These are phyloP conservation scores for Hymenoscyphus albidus DNA, from an alignment of 2,329 filamentous ascomycete species.

Conservation along the genomic window DNA sequence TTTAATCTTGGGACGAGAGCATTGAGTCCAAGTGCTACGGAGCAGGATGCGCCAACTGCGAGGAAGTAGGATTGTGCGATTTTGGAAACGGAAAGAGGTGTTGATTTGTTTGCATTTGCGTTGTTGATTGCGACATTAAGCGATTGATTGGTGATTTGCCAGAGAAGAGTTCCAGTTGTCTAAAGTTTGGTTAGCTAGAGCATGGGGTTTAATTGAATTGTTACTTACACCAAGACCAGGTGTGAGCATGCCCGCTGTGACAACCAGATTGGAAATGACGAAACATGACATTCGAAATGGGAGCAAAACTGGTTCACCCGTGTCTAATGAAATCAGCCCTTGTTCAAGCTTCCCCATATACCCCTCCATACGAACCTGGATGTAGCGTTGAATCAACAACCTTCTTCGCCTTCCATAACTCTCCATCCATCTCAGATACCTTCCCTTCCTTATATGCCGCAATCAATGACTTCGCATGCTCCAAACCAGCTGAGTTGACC, in stretches of 20 bases:
- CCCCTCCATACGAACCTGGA: slow-evolving; percentile 60
- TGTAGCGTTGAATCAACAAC: slow-evolving; percentile 94
- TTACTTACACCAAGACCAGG: slow-evolving; percentile 68
- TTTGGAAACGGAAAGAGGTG: slow-evolving; percentile 74
- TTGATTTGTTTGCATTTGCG: slow-evolving; percentile 97
- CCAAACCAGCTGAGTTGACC: slow-evolving; percentile 71
- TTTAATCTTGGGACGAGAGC: slow-evolving; percentile 82
- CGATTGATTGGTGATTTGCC: slow-evolving; percentile 96
- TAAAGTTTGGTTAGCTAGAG: slow-evolving; percentile 34
- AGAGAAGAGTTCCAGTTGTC: slow-evolving; percentile 81
- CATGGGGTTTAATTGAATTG: not conserved
- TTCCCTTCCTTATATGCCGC: slow-evolving; percentile 83
- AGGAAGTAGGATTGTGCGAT: slow-evolving; percentile 87
- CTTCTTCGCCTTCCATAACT: slow-evolving; percentile 95
- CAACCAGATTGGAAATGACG: slow-evolving; percentile 86
- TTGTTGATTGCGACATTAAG: slow-evolving; percentile 98
- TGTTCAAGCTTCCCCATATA: not conserved
- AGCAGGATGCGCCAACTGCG: slow-evolving; percentile 89
- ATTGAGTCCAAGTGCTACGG: slow-evolving; percentile 89
- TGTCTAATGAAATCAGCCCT: slow-evolving; percentile 56
- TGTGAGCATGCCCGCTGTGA: slow-evolving; percentile 95
- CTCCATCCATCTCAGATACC: slow-evolving; percentile 75
- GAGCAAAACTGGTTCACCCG: slow-evolving; percentile 83
- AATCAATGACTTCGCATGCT: slow-evolving; percentile 79
- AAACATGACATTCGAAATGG: slow-evolving; percentile 98